Evolutionary conservation across 2,329 filamentous ascomycete genomes (phyloP), one percentile per base, ranked within the genome.

Genomic region (Venturia effusa): DNA sequence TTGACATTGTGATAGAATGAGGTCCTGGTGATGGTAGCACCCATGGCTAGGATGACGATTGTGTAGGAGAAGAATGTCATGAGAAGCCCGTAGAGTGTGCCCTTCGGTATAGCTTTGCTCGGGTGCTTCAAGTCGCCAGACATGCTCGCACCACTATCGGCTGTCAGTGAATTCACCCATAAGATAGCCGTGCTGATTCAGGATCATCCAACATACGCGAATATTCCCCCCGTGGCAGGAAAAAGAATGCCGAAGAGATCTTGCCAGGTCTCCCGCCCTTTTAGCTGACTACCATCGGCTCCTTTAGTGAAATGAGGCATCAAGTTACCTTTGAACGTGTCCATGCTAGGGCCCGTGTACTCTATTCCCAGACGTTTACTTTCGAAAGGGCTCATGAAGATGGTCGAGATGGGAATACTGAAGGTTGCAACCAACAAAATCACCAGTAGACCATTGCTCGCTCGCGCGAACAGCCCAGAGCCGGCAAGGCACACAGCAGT

Each of bases 181-280:
- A 17, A 19, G 22, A 32, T 24, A 41, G 32, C n/a, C 19, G 24
- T 61, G 22, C 4, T 13, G 41, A 24, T 17, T 40, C 57, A 27
- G 24, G n/a, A 39, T 39, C 37, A 39, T 15, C 15, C 37, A 11
- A 39, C 77, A 68, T 72, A 81, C 78, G 82, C 81, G 69, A 84
- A 83, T 32, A 84, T 84, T 4, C 78, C 80, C 5, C 84, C 83
- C 2, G 84, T 87, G 2, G 85, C 84, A 41, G 90, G 90, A 69
- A 94, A 96, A 1, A 96, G 77, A 66, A 96, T 91, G 2, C 90
- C 92, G 75, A 96, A 96, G 10, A 95, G 78, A 68, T 90, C 85
- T 66, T 92, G 88, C 68, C 92, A 95, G 17, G 81, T 92, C 66
- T 87, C 85, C 51, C 84, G 77, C 8, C 84, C 86, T 41, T 78